These are phyloP conservation scores for Trichocladium uniseriatum DNA, from an alignment of 495 filamentous ascomycete genomes.

Conservation along the genomic window DNA sequence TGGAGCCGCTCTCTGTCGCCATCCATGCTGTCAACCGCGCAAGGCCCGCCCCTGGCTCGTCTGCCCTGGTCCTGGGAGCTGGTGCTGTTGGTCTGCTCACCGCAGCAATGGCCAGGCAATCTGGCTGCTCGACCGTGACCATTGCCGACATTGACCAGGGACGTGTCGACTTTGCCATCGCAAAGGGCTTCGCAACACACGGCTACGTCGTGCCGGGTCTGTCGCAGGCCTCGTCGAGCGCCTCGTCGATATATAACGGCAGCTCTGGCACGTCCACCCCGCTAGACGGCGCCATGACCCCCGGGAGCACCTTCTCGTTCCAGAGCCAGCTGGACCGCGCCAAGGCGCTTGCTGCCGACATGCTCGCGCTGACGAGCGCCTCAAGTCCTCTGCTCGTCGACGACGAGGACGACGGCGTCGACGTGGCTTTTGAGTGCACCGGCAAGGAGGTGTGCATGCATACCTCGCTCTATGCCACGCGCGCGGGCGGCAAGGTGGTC, in stretches of 20 bases:
- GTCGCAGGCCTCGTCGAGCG: slow-evolving; percentile 29
- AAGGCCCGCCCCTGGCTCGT: slow-evolving; percentile 40
- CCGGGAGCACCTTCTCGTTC: slow-evolving; percentile 30
- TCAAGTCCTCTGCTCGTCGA: slow-evolving; percentile 19
- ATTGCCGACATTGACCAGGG: slow-evolving; percentile 79
- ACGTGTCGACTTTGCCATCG: slow-evolving; percentile 63
- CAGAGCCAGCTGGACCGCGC: slow-evolving; percentile 47
- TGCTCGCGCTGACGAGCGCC: slow-evolving; percentile 37
- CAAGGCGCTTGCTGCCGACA: slow-evolving; percentile 45
- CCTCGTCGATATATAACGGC: slow-evolving; percentile 31
- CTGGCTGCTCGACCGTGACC: slow-evolving; percentile 57
- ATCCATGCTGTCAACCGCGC: slow-evolving; percentile 70
- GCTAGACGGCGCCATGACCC: slow-evolving; percentile 38
- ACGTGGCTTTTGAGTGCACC: slow-evolving; percentile 83
- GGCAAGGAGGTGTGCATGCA: slow-evolving; percentile 82
- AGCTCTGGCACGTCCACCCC: slow-evolving; percentile 36
- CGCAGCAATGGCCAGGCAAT: slow-evolving; percentile 58
- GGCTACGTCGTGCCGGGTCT: slow-evolving; percentile 50
- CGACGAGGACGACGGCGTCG: slow-evolving; percentile 54
- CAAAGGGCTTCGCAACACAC: slow-evolving; percentile 62
- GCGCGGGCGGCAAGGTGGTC: slow-evolving; percentile 70
- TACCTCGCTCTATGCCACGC: slow-evolving; percentile 73
- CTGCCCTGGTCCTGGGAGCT: slow-evolving; percentile 74
- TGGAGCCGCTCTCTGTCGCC: slow-evolving; percentile 80
- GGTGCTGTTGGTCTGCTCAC: slow-evolving; percentile 78